Base-by-base conservation (phyloP, 306 rosid species). In the Cucurbita maxima region DNA sequence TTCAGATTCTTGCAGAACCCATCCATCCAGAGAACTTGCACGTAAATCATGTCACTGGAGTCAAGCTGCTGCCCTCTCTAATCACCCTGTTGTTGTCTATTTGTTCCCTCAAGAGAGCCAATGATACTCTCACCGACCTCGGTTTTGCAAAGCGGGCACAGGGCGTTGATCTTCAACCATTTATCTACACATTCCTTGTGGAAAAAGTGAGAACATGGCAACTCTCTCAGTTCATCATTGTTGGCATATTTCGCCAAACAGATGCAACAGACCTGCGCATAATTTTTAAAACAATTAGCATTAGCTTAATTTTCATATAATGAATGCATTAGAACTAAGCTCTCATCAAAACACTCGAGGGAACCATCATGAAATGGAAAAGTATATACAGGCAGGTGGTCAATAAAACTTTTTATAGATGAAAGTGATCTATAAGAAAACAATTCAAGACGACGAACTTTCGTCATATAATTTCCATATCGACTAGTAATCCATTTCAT, bases 101-200 rank as follows among this genome's bases (percentile, higher is more conserved):
- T 86, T 72, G 80, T 77, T 22, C 83, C 82, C 3, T 88, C 67
- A 51, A 75, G 79, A 12, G 86, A 71, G 71, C 82, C 79, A 41
- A 57, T 48, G 75, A 68, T 8, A 79, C 78, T 81, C 79, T 86
- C 92, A 43, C 90, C 89, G 25, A 89, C 96, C 62, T 86, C 96
- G 60, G 61, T 82, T 84, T 93, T 93, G 87, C 98, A 93, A 77
- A 93, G 98, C 59, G 98, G 98, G 61, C 98, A 93, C 8, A 83
- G 62, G 0, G 98, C 84, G 60, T 93, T 93, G 82, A 93, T 93
- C 88, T 87, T 90, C 82, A 93, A 79, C 98, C 98, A 93, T 81
- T 88, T 93, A 79, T 93, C 98, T 41, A 93, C 89, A 7, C 98
- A 93, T 3, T 90, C 98, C 82, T 88, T 90, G 90, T 93, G 97